Evolutionary conservation across 306 rosid genomes (phyloP), one percentile per base, ranked within the genome.

Genomic region (Cicer arietinum): DNA sequence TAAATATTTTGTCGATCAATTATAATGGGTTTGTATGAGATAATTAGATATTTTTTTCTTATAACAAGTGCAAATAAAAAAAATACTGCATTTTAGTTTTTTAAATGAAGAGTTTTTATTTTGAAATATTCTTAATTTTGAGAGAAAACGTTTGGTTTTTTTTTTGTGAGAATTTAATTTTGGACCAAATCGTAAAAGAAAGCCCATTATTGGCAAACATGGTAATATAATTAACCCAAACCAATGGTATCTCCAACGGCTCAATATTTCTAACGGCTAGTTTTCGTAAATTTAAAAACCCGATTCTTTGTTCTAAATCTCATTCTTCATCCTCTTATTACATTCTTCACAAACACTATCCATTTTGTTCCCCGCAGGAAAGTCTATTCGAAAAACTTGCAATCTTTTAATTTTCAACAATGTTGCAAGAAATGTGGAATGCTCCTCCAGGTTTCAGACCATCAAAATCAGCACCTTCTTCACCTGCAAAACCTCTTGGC

Each of bases 381-480:
- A 0, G 8, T 35, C 44, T 60, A 18, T 35, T 60, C 11, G 44
- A 16, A 20, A 63, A 47, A 6, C 20, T 7, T 67, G 10, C 7
- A 43, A 3, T 4, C 8, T 39, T 20, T 40, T 46, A 39, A 42
- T 20, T 40, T 46, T 42, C 45, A 0, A 84, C 43, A 52, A 93
- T 91, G 92, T 74, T 87, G 89, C 94, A 94, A 75, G 98, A 95
- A 6, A 85, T 84, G 96, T 90, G 99, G 98, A 95, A 89, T 70
- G 99, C 88, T 79, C 93, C 97, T 0, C 99, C 96, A 6, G 96
- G 99, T 75, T 90, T 92, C 81, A 83, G 98, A 84, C 96, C 98
- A 57, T 84, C 98, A 25, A 94, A 94, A 58, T 95, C 98, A 0
- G 99, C 99, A 56, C 99, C 99, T 60, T 92, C 92, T 52, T 95